Conservation (phyloP, 352 stramenopile species). For the Plasmopara halstedii region DNA sequence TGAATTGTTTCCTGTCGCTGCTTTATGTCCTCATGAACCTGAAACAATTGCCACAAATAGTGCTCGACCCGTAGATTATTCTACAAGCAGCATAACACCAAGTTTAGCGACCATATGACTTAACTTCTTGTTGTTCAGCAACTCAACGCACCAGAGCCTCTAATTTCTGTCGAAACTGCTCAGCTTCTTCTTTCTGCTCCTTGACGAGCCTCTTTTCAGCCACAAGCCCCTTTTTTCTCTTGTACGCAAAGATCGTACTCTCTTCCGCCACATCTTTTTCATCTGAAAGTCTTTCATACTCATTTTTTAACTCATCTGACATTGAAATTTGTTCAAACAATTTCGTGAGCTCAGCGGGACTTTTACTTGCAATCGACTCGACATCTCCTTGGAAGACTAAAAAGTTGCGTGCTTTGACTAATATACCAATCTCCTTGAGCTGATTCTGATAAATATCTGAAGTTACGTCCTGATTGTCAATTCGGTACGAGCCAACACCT, state of each 20-base stretch:
- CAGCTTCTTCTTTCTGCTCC: constrained; percentile 92
- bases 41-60: constrained; percentile 95
- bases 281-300: constrained; percentile 80
- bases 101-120: neutral
- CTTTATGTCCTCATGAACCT: constrained; percentile 88
- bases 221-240: constrained; percentile 94
- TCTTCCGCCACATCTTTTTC: constrained; percentile 92
- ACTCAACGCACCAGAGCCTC: constrained; percentile 42
- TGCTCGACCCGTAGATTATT: constrained; percentile 82
- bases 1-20: constrained; percentile 74
- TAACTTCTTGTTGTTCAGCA: neutral
- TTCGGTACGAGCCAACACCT: constrained; percentile 79
- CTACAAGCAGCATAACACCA: constrained; percentile 16
- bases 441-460: constrained; percentile 91
- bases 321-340: constrained; percentile 96
- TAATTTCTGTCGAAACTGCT: constrained; percentile 71
- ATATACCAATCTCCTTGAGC: constrained; percentile 94
- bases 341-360: constrained; percentile 92
- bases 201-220: constrained; percentile 88
- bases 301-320: constrained; percentile 71
- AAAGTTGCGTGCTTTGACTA: constrained; percentile 99
- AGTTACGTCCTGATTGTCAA: constrained; percentile 71
- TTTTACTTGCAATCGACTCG: constrained; percentile 95
- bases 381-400: constrained; percentile 99
- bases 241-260: constrained; percentile 91